Conservation (phyloP, 345 rosid species). For the Pistacia integerrima region DNA sequence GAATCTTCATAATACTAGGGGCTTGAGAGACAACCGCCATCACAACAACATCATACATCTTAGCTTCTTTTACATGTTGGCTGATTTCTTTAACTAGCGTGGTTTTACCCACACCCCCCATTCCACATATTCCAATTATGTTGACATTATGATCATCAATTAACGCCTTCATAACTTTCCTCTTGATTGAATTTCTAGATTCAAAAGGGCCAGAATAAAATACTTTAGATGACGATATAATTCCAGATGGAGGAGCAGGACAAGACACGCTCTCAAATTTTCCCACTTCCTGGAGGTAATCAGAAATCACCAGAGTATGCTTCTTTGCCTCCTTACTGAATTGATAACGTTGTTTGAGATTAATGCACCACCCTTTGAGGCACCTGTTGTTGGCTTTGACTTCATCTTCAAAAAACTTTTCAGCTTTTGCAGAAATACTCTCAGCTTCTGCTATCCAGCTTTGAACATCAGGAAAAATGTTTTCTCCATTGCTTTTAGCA, state of each 20-base stretch:
- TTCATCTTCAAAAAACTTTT: too few relatives aligned
- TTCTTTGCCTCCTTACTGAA: background rate
- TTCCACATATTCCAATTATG: conserved; percentile 24
- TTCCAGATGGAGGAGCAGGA: background rate
- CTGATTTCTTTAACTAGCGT: conserved; percentile 16
- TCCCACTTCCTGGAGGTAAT: background rate
- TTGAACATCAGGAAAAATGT: too few relatives aligned
- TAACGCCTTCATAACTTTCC: background rate
- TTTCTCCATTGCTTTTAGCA: too few relatives aligned
- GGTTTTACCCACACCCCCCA: conserved; percentile 12
- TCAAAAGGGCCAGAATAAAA: background rate
- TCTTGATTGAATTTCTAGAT: background rate
- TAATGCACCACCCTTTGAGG: too few relatives aligned
- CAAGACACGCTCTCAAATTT: background rate
- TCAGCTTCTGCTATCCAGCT: too few relatives aligned
- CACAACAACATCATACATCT: conserved; percentile 14
- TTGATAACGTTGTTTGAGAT: too few relatives aligned
- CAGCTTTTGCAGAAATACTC: too few relatives aligned
- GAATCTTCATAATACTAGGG: conserved; percentile 11
- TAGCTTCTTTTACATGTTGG: background rate
- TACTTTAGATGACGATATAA: background rate
- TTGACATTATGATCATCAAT: background rate
- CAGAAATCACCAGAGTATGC: conserved; percentile 2
- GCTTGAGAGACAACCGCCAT: background rate
- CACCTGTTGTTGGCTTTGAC: too few relatives aligned